Evolutionary conservation across 2,329 filamentous ascomycete species (phyloP), one percentile per base, ranked within the genome.

Genomic region (Capronia americana): DNA sequence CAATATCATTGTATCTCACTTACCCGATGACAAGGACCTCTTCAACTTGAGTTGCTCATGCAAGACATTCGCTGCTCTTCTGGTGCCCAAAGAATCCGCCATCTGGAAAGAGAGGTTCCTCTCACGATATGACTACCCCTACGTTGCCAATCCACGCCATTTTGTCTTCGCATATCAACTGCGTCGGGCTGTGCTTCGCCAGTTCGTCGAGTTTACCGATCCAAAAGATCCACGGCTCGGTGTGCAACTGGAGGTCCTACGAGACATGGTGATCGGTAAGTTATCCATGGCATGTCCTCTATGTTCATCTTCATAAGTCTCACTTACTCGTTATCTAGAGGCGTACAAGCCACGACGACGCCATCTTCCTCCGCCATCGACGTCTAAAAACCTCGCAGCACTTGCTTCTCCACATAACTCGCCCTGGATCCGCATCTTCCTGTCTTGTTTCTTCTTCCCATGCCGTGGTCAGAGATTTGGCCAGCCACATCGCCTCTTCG

Each of bases 31-130:
- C 54, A 44, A 38, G 2, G 79, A 80, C 59, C 32, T 80, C 2
- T 41, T 71, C 3, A 74, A 70, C 20, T 69, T 81, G 41, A 69
- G 72, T 23, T 67, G 65, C 11, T 71, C 74, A 26, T 76, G 76
- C 65, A 69, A 65, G 7, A 71, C 63, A 6, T 63, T 78, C 8
- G 70, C 71, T 5, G 54, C 58, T 0, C 66, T 70, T 12, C 71
- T 79, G 17, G 63, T 77, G 7, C 73, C 73, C 0, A 51, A 70
- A 1, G 60, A 74, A 2, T 77, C 78, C 0, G 69, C 71, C 0
- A 67, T 80, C 28, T 81, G 78, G 79, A 69, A 75, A 23, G 32
- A 55, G 34, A 71, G 75, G 2, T 81, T 80, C 64, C 56, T 70
- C 7, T 70, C 73, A 4, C 58, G 67, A 32, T 81, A 79, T 57